Conservation (phyloP, 2,329 filamentous ascomycete species). For the Blastomyces silverae region DNA sequence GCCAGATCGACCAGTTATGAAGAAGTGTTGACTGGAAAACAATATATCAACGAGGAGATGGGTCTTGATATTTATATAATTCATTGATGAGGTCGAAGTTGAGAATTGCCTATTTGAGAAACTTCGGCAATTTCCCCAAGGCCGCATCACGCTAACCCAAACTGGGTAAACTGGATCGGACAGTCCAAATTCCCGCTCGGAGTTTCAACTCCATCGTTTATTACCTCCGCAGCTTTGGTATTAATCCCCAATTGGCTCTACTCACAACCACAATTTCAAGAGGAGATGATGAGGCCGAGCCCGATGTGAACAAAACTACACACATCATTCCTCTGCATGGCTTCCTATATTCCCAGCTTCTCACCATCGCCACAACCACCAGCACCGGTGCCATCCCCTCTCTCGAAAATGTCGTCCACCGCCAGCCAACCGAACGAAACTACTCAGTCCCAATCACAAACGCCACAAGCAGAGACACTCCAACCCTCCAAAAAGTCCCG, state of each 20-base stretch:
- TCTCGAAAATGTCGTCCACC: neutral
- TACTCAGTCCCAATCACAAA: slow-evolving; percentile 4
- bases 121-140: neutral
- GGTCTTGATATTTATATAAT: neutral
- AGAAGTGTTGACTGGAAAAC: too few relatives aligned
- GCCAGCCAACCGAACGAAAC: slow-evolving; percentile 1
- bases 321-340: slow-evolving; percentile 14
- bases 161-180: neutral
- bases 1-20: neutral
- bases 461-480: slow-evolving; percentile 10
- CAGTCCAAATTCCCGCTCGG: neutral
- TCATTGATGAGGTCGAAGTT: neutral
- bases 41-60: neutral
- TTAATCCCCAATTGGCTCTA: neutral
- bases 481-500: slow-evolving; percentile 17
- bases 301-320: neutral
- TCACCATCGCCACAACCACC: neutral
- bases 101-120: neutral
- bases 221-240: neutral
- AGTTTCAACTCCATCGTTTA: neutral
- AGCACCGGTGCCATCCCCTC: neutral
- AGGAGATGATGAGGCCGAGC: neutral
- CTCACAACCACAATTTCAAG: neutral
- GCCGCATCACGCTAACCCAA: neutral
- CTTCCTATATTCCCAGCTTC: neutral